Evolutionary conservation across 2,329 filamentous ascomycete genomes (phyloP).

Genomic region (Cladosporium halotolerans): DNA sequence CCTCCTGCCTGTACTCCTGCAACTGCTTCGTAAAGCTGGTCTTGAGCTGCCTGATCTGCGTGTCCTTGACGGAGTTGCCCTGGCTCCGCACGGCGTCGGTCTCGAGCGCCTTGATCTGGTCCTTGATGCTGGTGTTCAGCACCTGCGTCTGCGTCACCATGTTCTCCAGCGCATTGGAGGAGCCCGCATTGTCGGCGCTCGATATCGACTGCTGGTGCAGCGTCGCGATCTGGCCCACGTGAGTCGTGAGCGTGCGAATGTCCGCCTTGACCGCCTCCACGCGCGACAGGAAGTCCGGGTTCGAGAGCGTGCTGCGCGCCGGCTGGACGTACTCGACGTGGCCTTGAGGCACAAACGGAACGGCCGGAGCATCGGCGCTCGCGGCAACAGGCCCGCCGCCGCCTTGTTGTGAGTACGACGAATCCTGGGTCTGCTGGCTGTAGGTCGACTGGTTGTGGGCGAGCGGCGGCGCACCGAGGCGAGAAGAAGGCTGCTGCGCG

Average conservation of each 20-base stretch:
- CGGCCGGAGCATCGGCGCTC: constrained; percentile 22
- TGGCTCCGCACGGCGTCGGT: constrained; percentile 60
- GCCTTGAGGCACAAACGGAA: constrained; percentile 49
- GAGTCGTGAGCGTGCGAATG: constrained; percentile 59
- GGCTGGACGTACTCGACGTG: constrained; percentile 37
- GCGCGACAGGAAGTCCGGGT: constrained; percentile 53
- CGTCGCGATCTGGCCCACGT: constrained; percentile 61
- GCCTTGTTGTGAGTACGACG: constrained; percentile 9
- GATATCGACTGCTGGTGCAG: constrained; percentile 67
- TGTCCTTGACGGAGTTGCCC: constrained; percentile 60
- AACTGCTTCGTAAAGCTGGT: constrained; percentile 66
- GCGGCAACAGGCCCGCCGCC: constrained; percentile 30
- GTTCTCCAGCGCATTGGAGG: constrained; percentile 55
- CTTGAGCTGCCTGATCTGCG: constrained; percentile 64
- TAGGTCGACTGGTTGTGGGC: constrained; percentile 33
- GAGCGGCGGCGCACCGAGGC: constrained; percentile 24
- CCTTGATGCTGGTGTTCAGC: constrained; percentile 68
- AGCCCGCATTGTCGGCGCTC: constrained; percentile 50
- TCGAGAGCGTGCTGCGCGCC: constrained; percentile 46
- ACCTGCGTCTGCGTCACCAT: constrained; percentile 64
- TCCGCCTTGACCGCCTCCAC: constrained; percentile 61
- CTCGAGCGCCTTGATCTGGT: constrained; percentile 72
- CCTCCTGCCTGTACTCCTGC: constrained; percentile 63
- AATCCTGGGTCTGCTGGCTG: constrained; percentile 15
- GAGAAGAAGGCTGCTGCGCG: constrained; percentile 11